Evolutionary conservation across 805 yeast species (phyloP), one percentile per base, ranked within the genome.

Genomic region (Diddensiella transvaalensis): DNA sequence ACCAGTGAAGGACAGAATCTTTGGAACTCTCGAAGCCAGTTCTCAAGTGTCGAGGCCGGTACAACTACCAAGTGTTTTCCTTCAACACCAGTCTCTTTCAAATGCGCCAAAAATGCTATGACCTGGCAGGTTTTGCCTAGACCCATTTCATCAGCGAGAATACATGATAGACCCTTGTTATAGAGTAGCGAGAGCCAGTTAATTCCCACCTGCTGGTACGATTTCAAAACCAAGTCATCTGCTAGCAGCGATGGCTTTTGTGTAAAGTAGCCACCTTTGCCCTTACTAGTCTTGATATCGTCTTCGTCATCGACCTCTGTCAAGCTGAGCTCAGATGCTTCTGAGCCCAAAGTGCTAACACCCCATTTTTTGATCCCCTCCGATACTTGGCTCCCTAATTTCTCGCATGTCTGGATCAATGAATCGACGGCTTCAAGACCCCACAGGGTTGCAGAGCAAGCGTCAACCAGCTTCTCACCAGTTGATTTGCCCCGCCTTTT

Each of bases 71-170:
- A 71, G 72, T 93, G 98, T 1, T 96, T 96, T 0, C 95, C 95
- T 1, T 65, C 63, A 42, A 72, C 71, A n/a, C 73, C 75, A n/a
- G 65, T 63, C 57, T 86, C 83, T 61, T 87, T 87, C 60, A 93
- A 74, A 61, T 85, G 82, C 1, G 98, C 89, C 62, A 93, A 70
- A 62, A 93, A 93, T 4, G 97, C 77, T 67, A 93, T 91, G 26
- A 93, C 96, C 68, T 93, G 98, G 64, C 96, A 85, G 0, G 99
- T 93, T 64, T 93, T 93, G 51, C 99, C 99, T 42, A 93, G 73
- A 3, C 74, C 99, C 99, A 93, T 93, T 65, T 93, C 99, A 69
- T 93, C 99, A 0, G 99, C 99, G 42, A 93, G 72, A 48, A 93
- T 93, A 69, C 99, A 90, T 4, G 96, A 88, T 48, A 93, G 73